Conservation (phyloP, 345 rosid genomes). For the Hibiscus trionum region DNA sequence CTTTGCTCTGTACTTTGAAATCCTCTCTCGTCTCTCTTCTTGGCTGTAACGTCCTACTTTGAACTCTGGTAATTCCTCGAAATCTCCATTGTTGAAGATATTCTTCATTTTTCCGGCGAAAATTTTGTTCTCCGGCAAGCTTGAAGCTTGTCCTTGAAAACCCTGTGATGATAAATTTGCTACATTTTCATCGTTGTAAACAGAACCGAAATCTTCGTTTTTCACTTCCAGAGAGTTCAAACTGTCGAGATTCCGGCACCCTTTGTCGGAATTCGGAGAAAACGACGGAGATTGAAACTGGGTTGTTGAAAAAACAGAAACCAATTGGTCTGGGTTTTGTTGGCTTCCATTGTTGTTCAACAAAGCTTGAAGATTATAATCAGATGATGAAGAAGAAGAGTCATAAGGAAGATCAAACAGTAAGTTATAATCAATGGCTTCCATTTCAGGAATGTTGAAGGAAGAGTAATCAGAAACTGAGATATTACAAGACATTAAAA, state of each 20-base stretch:
- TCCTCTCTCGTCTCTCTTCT: constrained; percentile 79
- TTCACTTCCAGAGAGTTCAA: constrained; percentile 37
- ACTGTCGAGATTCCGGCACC: constrained; percentile 25
- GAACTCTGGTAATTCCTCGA: background rate
- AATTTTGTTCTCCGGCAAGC: background rate
- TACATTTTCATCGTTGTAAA: constrained; percentile 42
- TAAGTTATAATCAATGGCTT: constrained; percentile 23
- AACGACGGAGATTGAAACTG: constrained; percentile 16
- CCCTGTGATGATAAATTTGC: constrained; percentile 42
- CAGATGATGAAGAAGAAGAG: constrained; percentile 19
- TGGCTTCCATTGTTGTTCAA: constrained; percentile 21
- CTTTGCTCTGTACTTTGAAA: constrained; percentile 86
- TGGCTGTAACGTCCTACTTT: constrained; percentile 76
- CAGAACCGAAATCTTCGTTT: constrained; percentile 36
- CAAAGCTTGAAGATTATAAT: constrained; percentile 26
- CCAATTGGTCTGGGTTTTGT: constrained; percentile 18
- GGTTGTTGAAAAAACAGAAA: background rate
- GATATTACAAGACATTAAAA: constrained; percentile 57
- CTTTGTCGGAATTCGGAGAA: constrained; percentile 23
- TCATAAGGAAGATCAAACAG: constrained; percentile 28
- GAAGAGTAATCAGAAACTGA: constrained; percentile 36
- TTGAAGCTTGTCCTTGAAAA: constrained; percentile 30
- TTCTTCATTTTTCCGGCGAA: no score
- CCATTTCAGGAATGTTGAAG: constrained; percentile 27
- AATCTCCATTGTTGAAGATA: no score